These are phyloP conservation scores for Penicillium palitans DNA, from an alignment of 2,329 filamentous ascomycete species.

Conservation along the genomic window DNA sequence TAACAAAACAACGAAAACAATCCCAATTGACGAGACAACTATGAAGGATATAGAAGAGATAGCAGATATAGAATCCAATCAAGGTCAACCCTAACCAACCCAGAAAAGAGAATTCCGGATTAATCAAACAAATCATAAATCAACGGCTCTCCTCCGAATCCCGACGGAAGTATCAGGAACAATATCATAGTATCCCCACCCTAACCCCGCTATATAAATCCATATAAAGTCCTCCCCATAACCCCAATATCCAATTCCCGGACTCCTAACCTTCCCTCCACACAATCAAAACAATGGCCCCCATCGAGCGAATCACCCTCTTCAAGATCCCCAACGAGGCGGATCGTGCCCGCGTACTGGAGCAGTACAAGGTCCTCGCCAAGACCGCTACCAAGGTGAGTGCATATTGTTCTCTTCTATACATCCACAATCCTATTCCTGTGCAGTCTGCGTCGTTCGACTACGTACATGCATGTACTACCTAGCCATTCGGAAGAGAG, in stretches of 20 bases:
- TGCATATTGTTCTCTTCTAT: not conserved
- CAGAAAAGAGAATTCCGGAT: not conserved
- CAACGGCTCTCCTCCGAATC: not conserved
- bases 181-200: not conserved
- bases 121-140: not conserved
- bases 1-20: not conserved
- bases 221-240: not conserved
- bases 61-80: not conserved
- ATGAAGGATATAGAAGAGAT: no score
- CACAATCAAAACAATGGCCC: constrained; percentile 32
- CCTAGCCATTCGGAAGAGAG: not conserved
- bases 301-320: constrained; percentile 53
- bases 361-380: constrained; percentile 47
- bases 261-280: not conserved
- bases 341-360: constrained; percentile 46
- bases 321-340: constrained; percentile 55
- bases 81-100: not conserved
- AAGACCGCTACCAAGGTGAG: constrained; percentile 48
- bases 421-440: not conserved
- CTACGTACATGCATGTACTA: not conserved
- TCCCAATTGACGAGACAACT: not conserved
- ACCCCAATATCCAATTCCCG: not conserved
- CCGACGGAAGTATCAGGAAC: constrained; percentile 3
- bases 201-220: constrained; percentile 1
- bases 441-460: not conserved